Base-by-base conservation (phyloP, 169 alveolate genomes). In the Plasmodium gaboni region DNA sequence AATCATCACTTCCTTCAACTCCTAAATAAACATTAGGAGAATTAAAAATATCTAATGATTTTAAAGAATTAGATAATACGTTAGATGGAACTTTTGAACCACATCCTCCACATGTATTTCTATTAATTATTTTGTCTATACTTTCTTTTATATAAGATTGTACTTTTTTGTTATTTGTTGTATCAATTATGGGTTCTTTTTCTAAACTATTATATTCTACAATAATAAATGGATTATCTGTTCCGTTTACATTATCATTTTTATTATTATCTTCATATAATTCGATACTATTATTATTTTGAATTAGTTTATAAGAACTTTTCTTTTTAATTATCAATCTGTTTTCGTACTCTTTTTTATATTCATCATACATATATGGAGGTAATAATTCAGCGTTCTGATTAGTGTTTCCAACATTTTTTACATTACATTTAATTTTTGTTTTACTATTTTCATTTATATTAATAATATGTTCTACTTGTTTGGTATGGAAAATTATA, bases 91-190 rank as follows among this genome's bases (percentile, higher is more conserved):
- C 92, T 61, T 86, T 86, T 19, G 92, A 86, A 19, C 92, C 92
- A 24, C 92, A 86, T 32, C 92, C 92, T 71, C 92, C 92, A 61
- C 92, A 86, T 24, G 92, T 86, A 24, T 69, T 86, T 13, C 92
- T 71, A 67, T 86, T 86, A 26, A 86, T 72, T 86, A 86, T 86
- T 72, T 86, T 86, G 12, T 71, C 71, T 1, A 86, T 86, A 19
- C 92, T 86, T 86, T 86, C 92, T 61, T 71, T 86, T 48, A 86
- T 86, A 50, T 86, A 71, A 10, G 46, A 69, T 70, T 86, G 12
- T 61, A 86, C 63, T 8, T 71, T 86, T 71, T 86, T 38, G 9
- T n/a, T 64, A 8, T 38, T 46, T 32, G 15, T 22, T 10, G 19
- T 15, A 26, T 24, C 22, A 1, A 13, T 15, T 5, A 59, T 19